A percentile compares a stretch with the other conserved stretches of the same genome.
phyloP scores from a whole-genome alignment of 2,329 filamentous ascomycete species.

The Salinomyces thailandicus region DNA sequence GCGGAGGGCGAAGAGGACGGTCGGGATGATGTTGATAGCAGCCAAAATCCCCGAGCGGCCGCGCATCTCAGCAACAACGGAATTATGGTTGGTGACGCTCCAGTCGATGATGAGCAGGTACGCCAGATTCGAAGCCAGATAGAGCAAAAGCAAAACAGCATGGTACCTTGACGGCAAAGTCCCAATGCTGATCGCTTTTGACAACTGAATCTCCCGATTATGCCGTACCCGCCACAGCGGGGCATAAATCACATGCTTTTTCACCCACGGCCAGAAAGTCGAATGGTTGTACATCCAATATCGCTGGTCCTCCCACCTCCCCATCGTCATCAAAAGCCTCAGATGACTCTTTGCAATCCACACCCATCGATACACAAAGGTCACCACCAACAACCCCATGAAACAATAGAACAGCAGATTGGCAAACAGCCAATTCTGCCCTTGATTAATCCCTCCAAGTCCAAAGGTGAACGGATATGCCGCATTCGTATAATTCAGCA shows the following conservation, averaged over 20 bases:
- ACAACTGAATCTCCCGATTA: slow-evolving; percentile 62
- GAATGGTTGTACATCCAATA: slow-evolving; percentile 39
- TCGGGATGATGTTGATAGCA: slow-evolving; percentile 81
- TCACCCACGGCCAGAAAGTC: slow-evolving; percentile 46
- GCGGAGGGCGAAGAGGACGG: slow-evolving; percentile 77
- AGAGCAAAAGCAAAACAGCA: slow-evolving; percentile 55
- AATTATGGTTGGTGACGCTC: slow-evolving; percentile 33
- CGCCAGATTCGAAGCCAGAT: slow-evolving; percentile 62
- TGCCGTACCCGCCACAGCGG: slow-evolving; percentile 66
- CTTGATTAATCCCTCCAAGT: slow-evolving; percentile 39
- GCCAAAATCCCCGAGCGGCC: slow-evolving; percentile 77
- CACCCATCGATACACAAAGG: slow-evolving; percentile 32
- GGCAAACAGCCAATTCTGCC: slow-evolving; percentile 37
- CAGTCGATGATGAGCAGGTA: slow-evolving; percentile 65
- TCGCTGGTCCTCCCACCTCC: slow-evolving; percentile 30
- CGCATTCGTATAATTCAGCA: slow-evolving; percentile 5
- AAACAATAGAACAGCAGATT: slow-evolving; percentile 32
- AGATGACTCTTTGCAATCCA: slow-evolving; percentile 35
- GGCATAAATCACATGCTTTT: slow-evolving; percentile 56
- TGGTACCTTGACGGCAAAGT: slow-evolving; percentile 74
- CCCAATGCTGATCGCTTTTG: slow-evolving; percentile 57
- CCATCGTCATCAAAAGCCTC: slow-evolving; percentile 37
- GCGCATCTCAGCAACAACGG: slow-evolving; percentile 69
- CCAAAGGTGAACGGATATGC: slow-evolving; percentile 28
- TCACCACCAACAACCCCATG: slow-evolving; percentile 26